phyloP scores from a whole-genome alignment of 257 asterid genomes.

The Euphrasia confusa region DNA sequence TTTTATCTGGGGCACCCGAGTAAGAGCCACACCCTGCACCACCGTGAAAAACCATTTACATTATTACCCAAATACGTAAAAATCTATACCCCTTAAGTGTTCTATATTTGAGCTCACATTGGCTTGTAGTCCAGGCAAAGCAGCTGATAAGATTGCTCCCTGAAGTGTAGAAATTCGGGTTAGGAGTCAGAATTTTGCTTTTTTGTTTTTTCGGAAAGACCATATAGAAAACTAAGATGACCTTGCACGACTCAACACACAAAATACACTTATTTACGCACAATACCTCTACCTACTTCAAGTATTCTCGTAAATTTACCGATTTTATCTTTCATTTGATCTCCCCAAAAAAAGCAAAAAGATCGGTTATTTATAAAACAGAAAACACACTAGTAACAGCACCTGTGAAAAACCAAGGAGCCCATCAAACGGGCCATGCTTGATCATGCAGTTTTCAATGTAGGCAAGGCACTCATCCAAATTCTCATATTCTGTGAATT shows the following conservation, averaged over 20 bases:
- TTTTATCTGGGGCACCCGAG: constrained; percentile 60
- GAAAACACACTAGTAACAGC: not conserved
- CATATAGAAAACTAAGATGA: not conserved
- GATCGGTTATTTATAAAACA: too few species aligned
- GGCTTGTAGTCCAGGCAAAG: constrained; percentile 75
- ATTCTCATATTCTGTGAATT: constrained; percentile 57
- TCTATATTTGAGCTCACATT: constrained; percentile 33
- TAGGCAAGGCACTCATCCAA: constrained; percentile 78
- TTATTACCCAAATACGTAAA: too few species aligned
- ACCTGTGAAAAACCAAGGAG: constrained; percentile 98
- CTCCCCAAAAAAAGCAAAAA: too few species aligned
- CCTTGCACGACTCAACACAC: too few species aligned
- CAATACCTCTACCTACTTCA: too few species aligned
- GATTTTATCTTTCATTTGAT: too few species aligned
- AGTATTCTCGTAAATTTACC: too few species aligned
- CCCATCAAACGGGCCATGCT: constrained; percentile 83
- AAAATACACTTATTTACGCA: too few species aligned
- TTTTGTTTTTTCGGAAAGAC: not conserved
- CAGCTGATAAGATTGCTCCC: constrained; percentile 92
- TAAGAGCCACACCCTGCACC: constrained; percentile 68
- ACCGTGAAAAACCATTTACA: not conserved
- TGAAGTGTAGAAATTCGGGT: constrained; percentile 24
- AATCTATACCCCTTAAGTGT: too few species aligned
- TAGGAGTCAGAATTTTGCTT: not conserved
- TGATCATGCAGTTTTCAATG: constrained; percentile 66